A percentile compares a stretch with the other conserved stretches of the same genome.
Evolutionary conservation across 2,329 filamentous ascomycete genomes (phyloP).

Genomic region (Ophiostoma ips): DNA sequence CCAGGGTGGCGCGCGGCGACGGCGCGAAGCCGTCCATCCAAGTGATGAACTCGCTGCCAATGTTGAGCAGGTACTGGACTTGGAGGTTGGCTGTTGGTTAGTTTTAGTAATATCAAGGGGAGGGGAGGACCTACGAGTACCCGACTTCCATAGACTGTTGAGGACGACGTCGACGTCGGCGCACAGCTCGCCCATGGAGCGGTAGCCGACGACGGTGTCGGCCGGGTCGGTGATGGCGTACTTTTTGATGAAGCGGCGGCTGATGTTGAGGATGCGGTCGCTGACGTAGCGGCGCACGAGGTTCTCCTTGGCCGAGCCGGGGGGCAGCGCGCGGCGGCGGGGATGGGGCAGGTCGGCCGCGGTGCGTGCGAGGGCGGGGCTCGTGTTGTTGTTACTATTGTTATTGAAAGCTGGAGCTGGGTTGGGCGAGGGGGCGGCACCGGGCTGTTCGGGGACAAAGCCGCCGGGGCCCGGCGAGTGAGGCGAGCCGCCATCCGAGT

Average conservation of each 20-base stretch:
- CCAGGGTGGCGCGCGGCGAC: slow-evolving; percentile 53
- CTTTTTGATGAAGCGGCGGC: slow-evolving; percentile 47
- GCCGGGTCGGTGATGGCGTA: slow-evolving; percentile 30
- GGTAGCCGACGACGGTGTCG: slow-evolving; percentile 38
- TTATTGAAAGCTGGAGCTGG: background rate
- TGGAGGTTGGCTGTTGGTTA: slow-evolving; percentile 54
- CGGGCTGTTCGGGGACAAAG: slow-evolving; percentile 27
- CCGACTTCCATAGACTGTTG: slow-evolving; percentile 74
- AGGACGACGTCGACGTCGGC: slow-evolving; percentile 61
- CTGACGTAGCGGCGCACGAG: slow-evolving; percentile 44
- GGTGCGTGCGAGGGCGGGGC: slow-evolving; percentile 18
- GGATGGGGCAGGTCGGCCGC: slow-evolving; percentile 37
- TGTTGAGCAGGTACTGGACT: slow-evolving; percentile 66
- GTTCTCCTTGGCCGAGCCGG: slow-evolving; percentile 47
- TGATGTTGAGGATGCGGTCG: slow-evolving; percentile 36
- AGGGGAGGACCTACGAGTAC: slow-evolving; percentile 51
- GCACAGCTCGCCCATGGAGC: slow-evolving; percentile 54
- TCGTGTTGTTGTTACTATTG: slow-evolving; percentile 20
- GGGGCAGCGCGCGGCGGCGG: slow-evolving; percentile 34
- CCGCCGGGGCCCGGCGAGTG: slow-evolving; percentile 27
- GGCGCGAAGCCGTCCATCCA: slow-evolving; percentile 62
- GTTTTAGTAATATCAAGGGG: background rate
- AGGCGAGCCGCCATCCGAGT: background rate
- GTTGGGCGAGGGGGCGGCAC: slow-evolving; percentile 35
- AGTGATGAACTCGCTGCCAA: slow-evolving; percentile 58